Evolutionary conservation across 306 rosid species (phyloP), one percentile per base, ranked within the genome.

Genomic region (Quercus cerris): DNA sequence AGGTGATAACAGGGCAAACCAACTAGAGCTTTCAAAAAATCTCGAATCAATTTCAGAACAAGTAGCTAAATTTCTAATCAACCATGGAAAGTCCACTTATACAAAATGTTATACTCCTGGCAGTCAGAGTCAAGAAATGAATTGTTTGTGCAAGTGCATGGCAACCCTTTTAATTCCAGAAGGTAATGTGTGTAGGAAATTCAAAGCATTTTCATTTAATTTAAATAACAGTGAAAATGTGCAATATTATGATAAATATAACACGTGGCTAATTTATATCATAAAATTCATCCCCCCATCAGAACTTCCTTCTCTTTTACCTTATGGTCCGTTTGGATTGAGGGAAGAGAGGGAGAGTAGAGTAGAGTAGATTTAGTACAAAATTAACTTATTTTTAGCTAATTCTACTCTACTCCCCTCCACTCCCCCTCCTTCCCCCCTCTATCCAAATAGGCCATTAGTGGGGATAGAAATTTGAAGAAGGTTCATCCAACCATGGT

Each of bases 401-500:
- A 27, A 27, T 2, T 27, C 27, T 27, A 27, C 27, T 27, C 2
- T 27, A 27, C 2, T 27, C 27, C 27, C 2, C 2, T 27, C 27
- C 27, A 27, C 27, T 27, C 27, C 27, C 27, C 27, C 27, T 27
- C 27, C 27, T 27, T 27, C 27, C 27, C 27, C 27, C 27, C 27
- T 27, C 27, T 27, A 27, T 27, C 27, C 27, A 27, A 27, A 27
- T 27, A 27, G 27, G 27, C 27, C 1, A 27, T 27, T 77, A 33
- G 20, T 15, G 5, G 15, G 64, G 76, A 68, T 20, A 69, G 70
- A 77, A 74, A 64, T 69, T 66, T 18, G 55, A 59, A 17, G 56
- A 56, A 72, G 81, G 78, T 74, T 87, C 87, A 93, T 82, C 97
- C 98, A 79, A 94, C 92, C 98, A 94, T 94, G 82, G 97, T 92